A percentile compares a stretch with the other conserved stretches of the same genome.
Conservation (phyloP, 108 stramenopile genomes). For the Fistulifera pelliculosa region DNA sequence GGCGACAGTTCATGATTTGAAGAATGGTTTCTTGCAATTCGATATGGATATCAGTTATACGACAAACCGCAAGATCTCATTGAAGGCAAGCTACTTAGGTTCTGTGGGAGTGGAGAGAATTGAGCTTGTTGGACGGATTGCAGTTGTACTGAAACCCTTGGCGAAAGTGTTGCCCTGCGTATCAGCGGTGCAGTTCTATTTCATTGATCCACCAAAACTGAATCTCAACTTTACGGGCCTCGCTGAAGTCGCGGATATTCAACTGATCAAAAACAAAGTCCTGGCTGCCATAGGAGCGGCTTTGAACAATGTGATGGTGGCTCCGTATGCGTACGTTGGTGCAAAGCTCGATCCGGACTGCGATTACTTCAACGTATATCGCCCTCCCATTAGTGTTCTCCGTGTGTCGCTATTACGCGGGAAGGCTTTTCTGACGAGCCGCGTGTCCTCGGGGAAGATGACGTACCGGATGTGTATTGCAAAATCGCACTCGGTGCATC, state of each 20-base stretch:
- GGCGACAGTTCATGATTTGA: constrained; percentile 24
- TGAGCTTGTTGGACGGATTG: constrained; percentile 50
- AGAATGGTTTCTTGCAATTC: constrained; percentile 28
- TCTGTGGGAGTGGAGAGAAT: constrained; percentile 45
- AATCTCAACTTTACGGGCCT: constrained; percentile 46
- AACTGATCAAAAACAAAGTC: constrained; percentile 26
- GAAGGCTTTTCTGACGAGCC: constrained; percentile 44
- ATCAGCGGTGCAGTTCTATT: constrained; percentile 49
- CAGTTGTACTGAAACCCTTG: constrained; percentile 37
- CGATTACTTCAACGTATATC: constrained; percentile 35
- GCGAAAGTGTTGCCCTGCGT: constrained; percentile 40
- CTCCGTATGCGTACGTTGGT: constrained; percentile 41
- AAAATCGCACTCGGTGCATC: constrained; percentile 30
- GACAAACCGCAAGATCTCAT: constrained; percentile 43
- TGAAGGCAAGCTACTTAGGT: constrained; percentile 36
- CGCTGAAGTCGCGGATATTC: constrained; percentile 37
- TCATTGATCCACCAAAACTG: constrained; percentile 54
- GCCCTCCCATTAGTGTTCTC: constrained; percentile 41
- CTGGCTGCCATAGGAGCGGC: constrained; percentile 15
- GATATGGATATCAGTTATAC: constrained; percentile 59
- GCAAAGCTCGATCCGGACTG: constrained; percentile 31
- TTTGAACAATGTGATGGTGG: constrained; percentile 34
- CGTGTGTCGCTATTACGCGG: constrained; percentile 33
- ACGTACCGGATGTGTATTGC: constrained; percentile 60
- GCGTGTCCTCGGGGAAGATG: constrained; percentile 27